phyloP scores from a whole-genome alignment of 257 asterid genomes.

The Craterostigma plantagineum region DNA sequence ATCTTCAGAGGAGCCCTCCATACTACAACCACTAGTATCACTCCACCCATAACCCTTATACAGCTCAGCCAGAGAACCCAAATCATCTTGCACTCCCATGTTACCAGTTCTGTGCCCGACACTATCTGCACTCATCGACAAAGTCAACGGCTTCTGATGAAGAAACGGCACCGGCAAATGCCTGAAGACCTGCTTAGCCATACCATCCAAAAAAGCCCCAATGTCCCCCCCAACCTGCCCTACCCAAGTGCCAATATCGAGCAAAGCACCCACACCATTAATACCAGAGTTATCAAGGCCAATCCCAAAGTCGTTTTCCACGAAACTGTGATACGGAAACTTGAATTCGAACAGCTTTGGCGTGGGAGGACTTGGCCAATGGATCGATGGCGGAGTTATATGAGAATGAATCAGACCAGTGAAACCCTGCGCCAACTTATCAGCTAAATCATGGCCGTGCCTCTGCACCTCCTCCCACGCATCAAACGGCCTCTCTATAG shows the following conservation, averaged over 20 bases:
- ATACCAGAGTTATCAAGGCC: slow-evolving; percentile 38
- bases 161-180: slow-evolving; percentile 57
- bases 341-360: slow-evolving; percentile 62
- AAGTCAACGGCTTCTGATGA: slow-evolving; percentile 34
- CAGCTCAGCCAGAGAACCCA: slow-evolving; percentile 63
- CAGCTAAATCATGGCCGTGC: slow-evolving; percentile 86
- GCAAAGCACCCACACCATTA: slow-evolving; percentile 67
- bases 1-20: slow-evolving; percentile 37
- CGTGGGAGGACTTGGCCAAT: slow-evolving; percentile 59
- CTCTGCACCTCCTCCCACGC: slow-evolving; percentile 99
- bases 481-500: slow-evolving; percentile 86
- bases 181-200: slow-evolving; percentile 61
- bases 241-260: slow-evolving; percentile 76
- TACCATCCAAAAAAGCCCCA: slow-evolving; percentile 61
- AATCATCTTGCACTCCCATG: slow-evolving; percentile 56
- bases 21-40: slow-evolving; percentile 23
- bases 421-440: slow-evolving; percentile 71
- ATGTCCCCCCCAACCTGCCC: slow-evolving; percentile 87
- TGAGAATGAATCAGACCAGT: slow-evolving; percentile 75
- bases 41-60: slow-evolving; percentile 47
- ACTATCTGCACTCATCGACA: slow-evolving; percentile 24
- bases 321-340: slow-evolving; percentile 41
- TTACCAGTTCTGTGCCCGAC: slow-evolving; percentile 16
- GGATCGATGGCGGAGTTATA: slow-evolving; percentile 58
- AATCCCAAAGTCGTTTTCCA: slow-evolving; percentile 40